These are phyloP conservation scores for Malus orientalis DNA, from an alignment of 306 rosid species.

Conservation along the genomic window DNA sequence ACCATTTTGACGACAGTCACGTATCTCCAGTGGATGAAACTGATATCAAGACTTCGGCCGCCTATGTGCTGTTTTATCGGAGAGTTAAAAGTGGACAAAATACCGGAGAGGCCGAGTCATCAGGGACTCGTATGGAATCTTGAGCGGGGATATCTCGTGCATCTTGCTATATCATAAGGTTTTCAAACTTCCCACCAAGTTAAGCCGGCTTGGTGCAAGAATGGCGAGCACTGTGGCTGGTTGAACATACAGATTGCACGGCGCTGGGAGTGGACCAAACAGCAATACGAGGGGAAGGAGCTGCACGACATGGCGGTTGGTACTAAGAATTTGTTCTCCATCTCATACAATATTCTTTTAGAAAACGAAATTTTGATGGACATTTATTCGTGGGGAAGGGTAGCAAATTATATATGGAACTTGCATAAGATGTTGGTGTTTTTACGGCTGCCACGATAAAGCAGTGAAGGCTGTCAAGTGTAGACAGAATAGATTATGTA, in stretches of 20 bases:
- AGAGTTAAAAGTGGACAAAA: slow-evolving; percentile 43
- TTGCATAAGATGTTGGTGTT: neutral
- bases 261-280: neutral
- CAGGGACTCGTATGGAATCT: slow-evolving; percentile 30
- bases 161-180: slow-evolving; percentile 12
- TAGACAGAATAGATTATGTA: neutral
- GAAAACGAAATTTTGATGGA: slow-evolving; percentile 6
- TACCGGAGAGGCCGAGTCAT: slow-evolving; percentile 33
- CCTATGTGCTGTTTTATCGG: slow-evolving; percentile 82
- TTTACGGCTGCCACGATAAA: neutral
- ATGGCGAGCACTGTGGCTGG: neutral
- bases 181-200: slow-evolving; percentile 8
- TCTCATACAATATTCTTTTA: neutral
- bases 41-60: slow-evolving; percentile 81
- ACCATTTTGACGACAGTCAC: slow-evolving; percentile 90
- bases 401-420: neutral
- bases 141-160: slow-evolving; percentile 9
- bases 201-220: slow-evolving; percentile 16
- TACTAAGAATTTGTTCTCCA: neutral
- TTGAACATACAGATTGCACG: neutral
- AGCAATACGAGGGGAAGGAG: neutral
- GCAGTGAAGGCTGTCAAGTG: neutral
- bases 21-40: slow-evolving; percentile 61
- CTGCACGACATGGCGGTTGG: neutral
- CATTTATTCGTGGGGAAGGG: neutral